Evolutionary conservation across 805 yeast species (phyloP), one percentile per base, ranked within the genome.

Genomic region (Phaffomyces opuntiae): DNA sequence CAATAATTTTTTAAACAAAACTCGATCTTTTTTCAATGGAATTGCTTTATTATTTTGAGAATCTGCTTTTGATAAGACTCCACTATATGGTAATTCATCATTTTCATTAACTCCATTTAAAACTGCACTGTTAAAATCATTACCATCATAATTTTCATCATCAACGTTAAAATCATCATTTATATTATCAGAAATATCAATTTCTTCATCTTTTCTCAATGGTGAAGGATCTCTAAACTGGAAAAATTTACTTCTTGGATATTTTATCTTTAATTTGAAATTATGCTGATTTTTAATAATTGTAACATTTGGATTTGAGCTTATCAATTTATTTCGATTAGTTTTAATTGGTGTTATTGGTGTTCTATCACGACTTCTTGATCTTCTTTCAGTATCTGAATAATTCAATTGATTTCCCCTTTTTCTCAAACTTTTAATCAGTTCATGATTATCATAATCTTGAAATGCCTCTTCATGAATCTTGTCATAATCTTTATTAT

Each of bases 51-150:
- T 67, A 1, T 87, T 83, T 27, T 72, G 74, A 33, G 82, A 79
- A 38, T 83, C 80, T 19, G 75, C 73, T 52, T 75, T 76, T 17
- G 72, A 62, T 17, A 85, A 63, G 0, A 84, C 73, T 0, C 93
- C 93, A 42, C 83, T 66, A 52, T 75, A 85, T 0, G 95, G 93
- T 27, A 80, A 56, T 45, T 81, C 83, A 40, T 68, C 62, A n/a
- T 69, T 67, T n/a, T 55, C 60, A 29, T 38, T 38, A 7, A 39
- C 24, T 3, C 44, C 50, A 29, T 42, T 41, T 7, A 42, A 42
- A 16, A 45, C 25, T 5, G 43, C 43, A 32, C 35, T 38, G 9
- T 29, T 34, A 21, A 17, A 33, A 3, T 43, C 51, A 13, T 49
- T 48, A 14, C 29, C 46, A 1, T 50, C 57, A 25, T 35, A 39